Evolutionary conservation across 176 grass and related monocot genomes (phyloP).

Genomic region (Phoenix roebelenii): DNA sequence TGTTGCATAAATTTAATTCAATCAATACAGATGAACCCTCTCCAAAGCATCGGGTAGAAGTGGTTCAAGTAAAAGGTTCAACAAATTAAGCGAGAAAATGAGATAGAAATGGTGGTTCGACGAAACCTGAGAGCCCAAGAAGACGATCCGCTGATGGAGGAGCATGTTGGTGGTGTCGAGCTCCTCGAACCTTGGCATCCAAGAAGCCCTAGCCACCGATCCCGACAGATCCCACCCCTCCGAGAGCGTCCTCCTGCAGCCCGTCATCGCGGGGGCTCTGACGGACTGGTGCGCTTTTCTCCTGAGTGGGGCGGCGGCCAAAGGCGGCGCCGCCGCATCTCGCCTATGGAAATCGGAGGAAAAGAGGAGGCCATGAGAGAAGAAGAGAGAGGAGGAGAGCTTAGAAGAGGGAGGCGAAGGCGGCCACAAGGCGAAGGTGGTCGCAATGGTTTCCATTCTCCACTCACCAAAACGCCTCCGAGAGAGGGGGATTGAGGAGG

Average conservation of each 20-base stretch:
- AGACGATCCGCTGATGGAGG: conserved; percentile 72
- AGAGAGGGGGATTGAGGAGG: too few species aligned
- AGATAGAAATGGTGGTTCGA: background rate
- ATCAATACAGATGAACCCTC: too few species aligned
- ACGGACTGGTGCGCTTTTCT: background rate
- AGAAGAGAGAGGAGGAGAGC: background rate
- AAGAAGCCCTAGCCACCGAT: conserved; percentile 7
- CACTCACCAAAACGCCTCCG: too few species aligned
- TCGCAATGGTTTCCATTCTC: too few species aligned
- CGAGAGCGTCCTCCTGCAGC: background rate
- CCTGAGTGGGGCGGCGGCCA: background rate
- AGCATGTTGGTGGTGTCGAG: conserved; percentile 74
- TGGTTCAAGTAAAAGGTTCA: too few species aligned
- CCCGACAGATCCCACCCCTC: conserved; percentile 14
- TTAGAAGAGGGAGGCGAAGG: too few species aligned
- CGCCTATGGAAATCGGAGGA: background rate
- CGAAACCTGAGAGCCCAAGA: conserved; percentile 59
- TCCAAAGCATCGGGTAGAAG: too few species aligned
- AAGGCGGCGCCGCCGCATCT: too few species aligned
- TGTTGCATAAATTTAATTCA: too few species aligned
- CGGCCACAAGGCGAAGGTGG: too few species aligned
- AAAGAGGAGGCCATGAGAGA: conserved; percentile 2
- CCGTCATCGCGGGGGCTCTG: background rate
- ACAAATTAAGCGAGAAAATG: background rate
- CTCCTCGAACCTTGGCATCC: conserved; percentile 46